Evolutionary conservation across 2,329 filamentous ascomycete genomes (phyloP), one percentile per base, ranked within the genome.

Genomic region (Juglanconis oblonga): DNA sequence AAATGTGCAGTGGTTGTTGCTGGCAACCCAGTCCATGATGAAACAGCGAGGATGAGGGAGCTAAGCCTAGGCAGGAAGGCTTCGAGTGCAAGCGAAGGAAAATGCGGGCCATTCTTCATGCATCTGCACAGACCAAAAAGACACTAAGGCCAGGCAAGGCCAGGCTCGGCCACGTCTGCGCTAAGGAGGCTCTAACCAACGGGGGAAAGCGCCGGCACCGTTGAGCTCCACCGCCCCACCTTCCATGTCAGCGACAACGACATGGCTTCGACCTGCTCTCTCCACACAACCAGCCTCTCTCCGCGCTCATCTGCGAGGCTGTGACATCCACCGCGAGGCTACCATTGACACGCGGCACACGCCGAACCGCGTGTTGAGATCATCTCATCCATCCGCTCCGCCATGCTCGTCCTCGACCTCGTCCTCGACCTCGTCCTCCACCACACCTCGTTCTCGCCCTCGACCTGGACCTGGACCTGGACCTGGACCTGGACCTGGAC

Each of bases 21-120:
- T 40, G 31, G 35, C 47, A 45, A 33, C 55, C 45, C 45, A 50
- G 47, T 36, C 55, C 47, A 49, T 57, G 55, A 40, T 57, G 55
- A 57, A 57, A 57, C 55, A 44, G 29, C 45, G 32, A 42, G 45
- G 55, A 57, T 38, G 45, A 29, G 8, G 17, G 35, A 14, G 55
- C 55, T 57, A 57, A 57, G 47, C 47, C 55, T 24, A 38, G 9
- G 35, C 17, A 50, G 45, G 55, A 44, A 57, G 55, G 55, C 55
- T 57, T 57, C 55, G 35, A 57, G 55, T 57, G 55, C 55, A 35
- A 44, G 55, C 47, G 47, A 50, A 50, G 47, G 17, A 51, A 57
- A 35, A 33, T 24, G 35, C 29, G 45, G 47, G 35, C 54, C 54
- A 17, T 50, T n/a, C 9, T 45, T 29, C 17, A 45, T 45, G 44